Base-by-base conservation (phyloP, 2,329 filamentous ascomycete species). In the Calonectria montana region DNA sequence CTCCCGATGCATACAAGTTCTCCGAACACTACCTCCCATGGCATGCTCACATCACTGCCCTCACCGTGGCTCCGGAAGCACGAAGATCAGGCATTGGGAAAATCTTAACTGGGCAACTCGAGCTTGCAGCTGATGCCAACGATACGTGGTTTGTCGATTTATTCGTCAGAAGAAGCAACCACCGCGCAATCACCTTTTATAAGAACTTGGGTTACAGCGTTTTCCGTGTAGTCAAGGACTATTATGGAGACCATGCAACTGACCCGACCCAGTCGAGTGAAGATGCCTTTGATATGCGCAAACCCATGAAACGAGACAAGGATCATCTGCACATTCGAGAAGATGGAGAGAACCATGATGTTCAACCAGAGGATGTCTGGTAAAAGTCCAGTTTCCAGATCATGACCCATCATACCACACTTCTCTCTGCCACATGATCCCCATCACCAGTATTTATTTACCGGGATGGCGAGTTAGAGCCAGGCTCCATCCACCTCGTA, bases 231-330 rank as follows among this genome's bases (percentile, higher is more conserved):
- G 96, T 99, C 53, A 92, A 95, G 78, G 93, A 94, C 79, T 99
- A 99, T 83, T 99, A 99, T 80, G 94, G 94, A 74, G 96, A 98
- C 81, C 94, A 97, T 81, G 90, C 92, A 35, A 89, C 86, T 65
- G 89, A 91, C 66, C 90, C 91, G 4, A 90, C 88, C 12, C 87
- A 89, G 72, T 86, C 86, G 18, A 90, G 91, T 63, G 95, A 97
- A 83, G 96, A 98, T 86, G 97, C 96, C 21, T 97, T 94, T 82
- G 97, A 99, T 85, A 99, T 99, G 97, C 91, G 97, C 75, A 98
- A 98, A 83, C 91, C 95, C 43, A 91, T 96, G 86, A 94, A 90
- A 83, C 90, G 96, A 80, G 97, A 99, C 84, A 90, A 89, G 82
- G 90, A 92, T 68, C 85, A 89, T 70, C 90, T 94, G 82, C 94